Base-by-base conservation (phyloP, 192 early-diverging fungal species). In the Backusella westeae region DNA sequence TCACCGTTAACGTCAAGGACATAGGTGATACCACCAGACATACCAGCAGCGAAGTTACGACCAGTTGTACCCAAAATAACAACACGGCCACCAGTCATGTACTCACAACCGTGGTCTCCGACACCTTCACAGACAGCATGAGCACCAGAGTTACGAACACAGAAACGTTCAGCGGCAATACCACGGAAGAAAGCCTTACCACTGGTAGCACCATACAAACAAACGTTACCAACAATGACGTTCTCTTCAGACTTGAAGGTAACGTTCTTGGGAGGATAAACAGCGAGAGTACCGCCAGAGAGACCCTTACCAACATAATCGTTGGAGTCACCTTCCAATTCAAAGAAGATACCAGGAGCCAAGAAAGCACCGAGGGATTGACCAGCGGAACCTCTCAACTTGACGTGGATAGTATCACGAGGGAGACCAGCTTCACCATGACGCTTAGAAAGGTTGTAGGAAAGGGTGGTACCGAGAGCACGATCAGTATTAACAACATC, bases 301-400 rank as follows among this genome's bases (percentile, higher is more conserved):
- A 99, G 88, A 72, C 98, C 98, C 87, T 99, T 99, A 73, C 98
- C 98, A 39, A 99, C 98, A 75, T 99, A 99, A 87, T 98, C 98
- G 88, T 99, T 99, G 5, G 97, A 91, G 77, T 99, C 98, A 77
- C 98, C 98, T 82, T 99, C 97, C 49, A 99, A 86, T 67, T 96
- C 94, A 46, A 99, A 87, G 29, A 91, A 90, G 49, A 98, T 88
- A 79, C 98, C 98, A 2, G 90, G 85, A 17, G 95, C 94, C 66
- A 99, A 85, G 88, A 97, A 99, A 26, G 96, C 96, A 74, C 96
- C 98, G 38, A 98, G 86, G 15, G 95, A 96, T 86, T 99, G 98
- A 75, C 98, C 98, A 1, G 98, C 98, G 56, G 95, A 96, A 6
- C 98, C 98, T 35, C 76, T 91, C 63, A 98, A 86, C 34, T 90